Base-by-base conservation (phyloP, 2,329 filamentous ascomycete genomes). In the Cercospora beticola region DNA sequence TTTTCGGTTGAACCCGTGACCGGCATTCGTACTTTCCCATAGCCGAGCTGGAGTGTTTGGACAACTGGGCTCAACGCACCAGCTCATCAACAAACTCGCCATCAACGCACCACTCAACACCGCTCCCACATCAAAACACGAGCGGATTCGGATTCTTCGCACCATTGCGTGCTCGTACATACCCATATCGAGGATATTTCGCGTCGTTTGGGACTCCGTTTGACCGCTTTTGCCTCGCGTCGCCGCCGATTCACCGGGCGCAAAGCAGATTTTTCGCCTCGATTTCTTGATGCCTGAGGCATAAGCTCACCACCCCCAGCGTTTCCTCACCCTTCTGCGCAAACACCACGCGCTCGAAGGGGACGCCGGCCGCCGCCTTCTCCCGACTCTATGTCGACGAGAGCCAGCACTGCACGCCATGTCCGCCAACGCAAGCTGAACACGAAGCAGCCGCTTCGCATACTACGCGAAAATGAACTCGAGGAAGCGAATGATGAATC, bases 391-490 rank as follows among this genome's bases (percentile, higher is more conserved):
- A 76, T 76, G 74, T 73, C 73, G 33, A 76, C 74, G 40, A 69
- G 74, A 54, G 66, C 68, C 6, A 65, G 62, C 54, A 74, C 82
- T 89, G 72, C 72, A 21, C 73, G 76, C 49, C 74, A 77, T 74
- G 76, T 93, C 79, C 87, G 91, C 80, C 90, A 92, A 86, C 91
- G 93, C 84, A 98, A 98, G 86, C 88, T 97, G 82, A 95, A 91
- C 82, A 89, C 92, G 78, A 97, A 97, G 85, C 93, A 93, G 80
- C 89, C 89, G 76, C 89, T 97, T 78, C 90, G 90, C 69, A 90
- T 99, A 76, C 87, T 97, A 78, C 89, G 91, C 80, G 94, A 98
- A 83, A 87, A 93, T 81, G 92, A 98, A 79, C 91, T 98, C 82
- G 93, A 97, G 79, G 86, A 90, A 78, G 73, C 71, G 33, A 88